These are phyloP conservation scores for Mortierella sp. DNA, from an alignment of 371 early-diverging fungal genomes.

Conservation along the genomic window DNA sequence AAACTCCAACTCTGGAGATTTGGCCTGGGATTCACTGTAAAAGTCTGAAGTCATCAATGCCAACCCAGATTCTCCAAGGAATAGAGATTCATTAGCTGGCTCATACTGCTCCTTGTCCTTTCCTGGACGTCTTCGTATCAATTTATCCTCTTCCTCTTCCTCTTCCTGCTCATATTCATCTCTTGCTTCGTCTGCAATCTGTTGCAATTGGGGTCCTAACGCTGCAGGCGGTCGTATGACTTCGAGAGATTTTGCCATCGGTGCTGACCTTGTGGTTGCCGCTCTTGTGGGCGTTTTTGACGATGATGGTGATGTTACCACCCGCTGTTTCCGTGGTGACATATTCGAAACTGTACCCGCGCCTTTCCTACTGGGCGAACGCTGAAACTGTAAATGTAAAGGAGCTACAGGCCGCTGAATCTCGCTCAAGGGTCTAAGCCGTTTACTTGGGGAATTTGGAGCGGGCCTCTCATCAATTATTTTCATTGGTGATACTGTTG, in stretches of 20 bases:
- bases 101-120: neutral
- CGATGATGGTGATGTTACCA: neutral
- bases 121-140: neutral
- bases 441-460: conserved; percentile 18
- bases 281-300: neutral
- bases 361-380: conserved; percentile 10
- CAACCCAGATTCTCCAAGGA: neutral
- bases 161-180: neutral
- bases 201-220: conserved; percentile 18
- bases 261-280: neutral
- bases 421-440: conserved; percentile 31
- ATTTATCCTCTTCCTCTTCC: neutral
- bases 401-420: conserved; percentile 10
- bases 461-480: neutral
- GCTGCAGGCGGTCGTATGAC: conserved; percentile 9
- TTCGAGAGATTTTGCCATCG: neutral
- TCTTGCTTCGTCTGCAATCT: conserved; percentile 15
- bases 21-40: neutral
- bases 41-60: neutral
- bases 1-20: neutral
- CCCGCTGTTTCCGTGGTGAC: neutral
- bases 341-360: neutral
- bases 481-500: neutral
- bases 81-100: neutral
- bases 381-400: neutral